A percentile compares a stretch with the other conserved stretches of the same genome.
Evolutionary conservation across 208 protist species (phyloP).

Genomic region (Endotrypanum monterogeii): DNA sequence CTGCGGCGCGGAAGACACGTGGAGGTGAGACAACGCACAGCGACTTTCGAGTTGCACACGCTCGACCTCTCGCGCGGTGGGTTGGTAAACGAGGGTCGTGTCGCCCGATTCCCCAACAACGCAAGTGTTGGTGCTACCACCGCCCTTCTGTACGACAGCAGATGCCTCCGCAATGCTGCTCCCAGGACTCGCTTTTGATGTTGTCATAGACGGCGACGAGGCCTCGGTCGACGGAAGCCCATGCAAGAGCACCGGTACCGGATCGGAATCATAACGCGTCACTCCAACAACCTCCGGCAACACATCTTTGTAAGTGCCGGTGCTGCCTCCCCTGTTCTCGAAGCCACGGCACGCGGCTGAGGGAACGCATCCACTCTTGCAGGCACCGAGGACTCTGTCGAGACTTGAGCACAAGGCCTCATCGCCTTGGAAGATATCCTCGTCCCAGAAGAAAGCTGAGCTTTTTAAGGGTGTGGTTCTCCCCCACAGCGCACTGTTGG

Average conservation of each 20-base stretch:
- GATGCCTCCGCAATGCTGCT: not conserved
- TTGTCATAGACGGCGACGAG: not conserved
- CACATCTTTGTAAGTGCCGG: constrained; percentile 3
- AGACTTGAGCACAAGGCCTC: not conserved
- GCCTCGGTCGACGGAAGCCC: constrained; percentile 1
- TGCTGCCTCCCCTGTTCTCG: not conserved
- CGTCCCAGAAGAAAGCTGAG: not conserved
- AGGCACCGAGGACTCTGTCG: not conserved
- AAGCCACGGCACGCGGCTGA: not conserved
- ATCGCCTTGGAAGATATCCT: not conserved
- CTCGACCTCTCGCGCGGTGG: constrained; percentile 1
- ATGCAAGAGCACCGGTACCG: constrained; percentile 10
- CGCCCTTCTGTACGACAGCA: not conserved
- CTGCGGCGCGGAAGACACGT: not conserved
- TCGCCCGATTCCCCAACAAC: not conserved
- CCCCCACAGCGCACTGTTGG: not conserved
- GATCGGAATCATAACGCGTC: constrained; percentile 6
- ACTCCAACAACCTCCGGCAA: constrained; percentile 12
- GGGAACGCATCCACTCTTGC: not conserved
- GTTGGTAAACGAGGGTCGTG: constrained; percentile 9
- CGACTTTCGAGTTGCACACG: constrained; percentile 1
- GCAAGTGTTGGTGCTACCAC: not conserved
- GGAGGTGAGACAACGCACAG: not conserved
- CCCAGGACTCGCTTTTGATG: not conserved
- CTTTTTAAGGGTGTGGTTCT: too few relatives aligned